These are phyloP conservation scores for Aspergillus sp. DNA, from an alignment of 2,329 filamentous ascomycete genomes.

Conservation along the genomic window DNA sequence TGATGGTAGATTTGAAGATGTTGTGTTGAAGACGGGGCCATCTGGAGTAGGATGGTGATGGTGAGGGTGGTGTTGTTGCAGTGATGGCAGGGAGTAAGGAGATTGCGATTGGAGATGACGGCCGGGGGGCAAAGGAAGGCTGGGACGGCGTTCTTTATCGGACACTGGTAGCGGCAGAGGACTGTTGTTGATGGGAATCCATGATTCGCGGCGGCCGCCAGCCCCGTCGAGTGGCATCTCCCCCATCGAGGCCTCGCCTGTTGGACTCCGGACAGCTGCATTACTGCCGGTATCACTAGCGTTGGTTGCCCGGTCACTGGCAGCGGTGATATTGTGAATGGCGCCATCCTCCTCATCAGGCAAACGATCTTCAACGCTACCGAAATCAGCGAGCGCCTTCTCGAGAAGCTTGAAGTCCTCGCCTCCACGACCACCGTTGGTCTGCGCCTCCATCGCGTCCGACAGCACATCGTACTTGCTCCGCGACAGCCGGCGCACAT, in stretches of 20 bases:
- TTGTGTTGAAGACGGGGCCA: slow-evolving; percentile 21
- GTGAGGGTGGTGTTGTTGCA: slow-evolving; percentile 23
- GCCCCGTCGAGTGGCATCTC: slow-evolving; percentile 26
- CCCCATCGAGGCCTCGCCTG: slow-evolving; percentile 19
- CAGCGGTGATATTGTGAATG: slow-evolving; percentile 13
- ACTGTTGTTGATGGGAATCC: slow-evolving; percentile 38
- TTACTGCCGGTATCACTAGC: slow-evolving; percentile 36
- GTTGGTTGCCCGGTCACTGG: slow-evolving; percentile 26
- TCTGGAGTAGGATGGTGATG: slow-evolving; percentile 11
- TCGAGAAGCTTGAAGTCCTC: slow-evolving; percentile 38
- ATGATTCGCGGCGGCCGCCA: slow-evolving; percentile 33
- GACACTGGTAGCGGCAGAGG: slow-evolving; percentile 25
- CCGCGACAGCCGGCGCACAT: slow-evolving; percentile 28
- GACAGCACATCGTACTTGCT: slow-evolving; percentile 24
- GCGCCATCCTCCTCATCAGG: slow-evolving; percentile 31
- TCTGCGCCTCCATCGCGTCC: slow-evolving; percentile 19
- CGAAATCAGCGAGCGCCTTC: slow-evolving; percentile 36
- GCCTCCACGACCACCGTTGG: slow-evolving; percentile 25
- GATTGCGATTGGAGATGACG: slow-evolving; percentile 28
- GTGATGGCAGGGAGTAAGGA: slow-evolving; percentile 27
- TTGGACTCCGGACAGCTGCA: slow-evolving; percentile 34
- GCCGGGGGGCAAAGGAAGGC: slow-evolving; percentile 31
- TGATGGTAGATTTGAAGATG: slow-evolving; percentile 27
- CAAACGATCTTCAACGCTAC: slow-evolving; percentile 33
- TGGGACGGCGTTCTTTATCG: slow-evolving; percentile 31